Percentiles rank a stretch among this genome's conserved stretches.
These are phyloP conservation scores for Aspergillus incahuasiensis DNA, from an alignment of 495 filamentous ascomycete genomes.

Conservation along the genomic window DNA sequence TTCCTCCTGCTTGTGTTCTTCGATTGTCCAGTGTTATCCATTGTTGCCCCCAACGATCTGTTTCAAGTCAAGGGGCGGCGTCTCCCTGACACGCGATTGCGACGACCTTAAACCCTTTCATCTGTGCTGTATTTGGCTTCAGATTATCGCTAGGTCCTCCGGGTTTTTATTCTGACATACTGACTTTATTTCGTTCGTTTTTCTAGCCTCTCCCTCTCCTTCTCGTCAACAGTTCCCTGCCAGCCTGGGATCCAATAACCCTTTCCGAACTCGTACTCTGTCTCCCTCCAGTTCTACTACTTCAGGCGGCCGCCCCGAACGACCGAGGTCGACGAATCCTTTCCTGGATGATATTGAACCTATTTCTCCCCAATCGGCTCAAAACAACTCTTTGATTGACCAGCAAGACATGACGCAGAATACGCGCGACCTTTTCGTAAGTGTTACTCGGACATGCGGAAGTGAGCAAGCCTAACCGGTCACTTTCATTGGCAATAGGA, in stretches of 20 bases:
- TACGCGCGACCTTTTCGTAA: conserved; percentile 86
- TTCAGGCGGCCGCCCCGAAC: conserved; percentile 44
- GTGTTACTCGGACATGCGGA: conserved; percentile 28
- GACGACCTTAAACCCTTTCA: background rate
- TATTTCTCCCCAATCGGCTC: conserved; percentile 45
- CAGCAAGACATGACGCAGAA: conserved; percentile 54
- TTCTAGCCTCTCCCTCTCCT: conserved; percentile 14
- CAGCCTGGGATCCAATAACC: conserved; percentile 89
- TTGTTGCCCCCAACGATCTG: conserved; percentile 7
- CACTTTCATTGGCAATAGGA: conserved; percentile 23
- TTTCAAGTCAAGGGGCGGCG: conserved; percentile 18
- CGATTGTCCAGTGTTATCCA: conserved; percentile 5
- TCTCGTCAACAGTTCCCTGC: conserved; percentile 45
- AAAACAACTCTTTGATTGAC: conserved; percentile 45
- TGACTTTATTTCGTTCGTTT: conserved; percentile 13
- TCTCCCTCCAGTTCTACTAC: conserved; percentile 60
- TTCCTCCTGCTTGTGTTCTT: conserved; percentile 8
- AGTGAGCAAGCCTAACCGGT: conserved; percentile 7
- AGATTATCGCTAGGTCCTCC: conserved; percentile 4
- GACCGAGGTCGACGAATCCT: conserved; percentile 83
- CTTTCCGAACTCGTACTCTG: conserved; percentile 86
- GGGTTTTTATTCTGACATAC: conserved; percentile 1
- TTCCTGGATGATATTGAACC: conserved; percentile 73
- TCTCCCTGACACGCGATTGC: conserved; percentile 9
- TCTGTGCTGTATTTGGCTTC: conserved; percentile 13